phyloP scores from a whole-genome alignment of 768 basidiomycete species.

The Mrakia hoshinonis region DNA sequence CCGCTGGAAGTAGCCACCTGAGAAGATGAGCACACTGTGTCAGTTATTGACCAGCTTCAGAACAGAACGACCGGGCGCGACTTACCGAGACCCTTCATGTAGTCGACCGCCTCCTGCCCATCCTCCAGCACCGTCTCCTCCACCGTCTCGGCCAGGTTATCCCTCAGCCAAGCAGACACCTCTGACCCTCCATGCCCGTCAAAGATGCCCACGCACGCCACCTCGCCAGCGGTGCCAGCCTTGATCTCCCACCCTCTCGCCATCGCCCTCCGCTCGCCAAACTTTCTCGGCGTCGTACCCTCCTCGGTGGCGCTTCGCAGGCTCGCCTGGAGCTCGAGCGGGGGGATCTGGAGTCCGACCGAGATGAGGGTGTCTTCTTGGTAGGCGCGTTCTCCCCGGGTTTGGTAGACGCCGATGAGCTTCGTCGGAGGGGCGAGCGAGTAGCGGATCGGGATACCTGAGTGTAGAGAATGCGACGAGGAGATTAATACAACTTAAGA shows the following conservation, averaged over 20 bases:
- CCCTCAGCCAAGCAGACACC: conserved; percentile 14
- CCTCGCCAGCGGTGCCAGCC: conserved; percentile 13
- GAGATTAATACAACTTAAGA: neutral
- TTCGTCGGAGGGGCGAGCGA: neutral
- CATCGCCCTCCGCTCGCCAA: conserved; percentile 13
- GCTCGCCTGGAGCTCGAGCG: neutral
- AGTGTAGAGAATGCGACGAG: neutral
- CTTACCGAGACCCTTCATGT: conserved; percentile 66
- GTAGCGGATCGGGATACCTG: conserved; percentile 9
- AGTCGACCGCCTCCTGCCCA: conserved; percentile 48
- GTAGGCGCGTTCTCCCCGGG: conserved; percentile 13
- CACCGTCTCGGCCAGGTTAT: neutral
- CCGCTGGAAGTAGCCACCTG: conserved; percentile 73
- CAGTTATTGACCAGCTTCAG: neutral
- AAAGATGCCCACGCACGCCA: conserved; percentile 16
- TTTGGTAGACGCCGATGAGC: conserved; percentile 19
- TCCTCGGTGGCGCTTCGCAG: neutral
- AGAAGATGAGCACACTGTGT: neutral
- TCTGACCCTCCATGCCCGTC: conserved; percentile 22
- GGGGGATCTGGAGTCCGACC: conserved; percentile 2
- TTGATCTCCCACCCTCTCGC: conserved; percentile 21
- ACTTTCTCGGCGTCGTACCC: conserved; percentile 5
- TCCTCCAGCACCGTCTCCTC: conserved; percentile 6
- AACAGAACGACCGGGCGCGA: neutral
- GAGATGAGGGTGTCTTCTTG: conserved; percentile 19